These are phyloP conservation scores for Neonectria sp. DNA, from an alignment of 2,329 filamentous ascomycete species.

Conservation along the genomic window DNA sequence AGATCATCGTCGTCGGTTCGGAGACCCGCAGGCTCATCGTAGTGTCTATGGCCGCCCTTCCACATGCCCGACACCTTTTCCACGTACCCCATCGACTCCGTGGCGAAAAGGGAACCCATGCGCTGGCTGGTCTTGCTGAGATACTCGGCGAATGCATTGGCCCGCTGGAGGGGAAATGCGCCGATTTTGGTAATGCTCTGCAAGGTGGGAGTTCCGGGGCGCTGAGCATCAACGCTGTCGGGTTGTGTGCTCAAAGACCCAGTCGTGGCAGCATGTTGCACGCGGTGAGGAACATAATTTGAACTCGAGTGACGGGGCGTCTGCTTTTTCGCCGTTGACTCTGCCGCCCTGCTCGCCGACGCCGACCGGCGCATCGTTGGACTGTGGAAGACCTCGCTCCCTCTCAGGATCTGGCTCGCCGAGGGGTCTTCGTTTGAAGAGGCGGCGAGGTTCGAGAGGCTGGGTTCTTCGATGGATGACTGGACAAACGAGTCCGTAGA, in stretches of 20 bases:
- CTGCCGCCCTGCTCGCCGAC: slow-evolving; percentile 54
- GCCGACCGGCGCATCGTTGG: slow-evolving; percentile 75
- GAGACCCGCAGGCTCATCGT: slow-evolving; percentile 73
- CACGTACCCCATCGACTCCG: slow-evolving; percentile 95
- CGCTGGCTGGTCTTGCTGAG: slow-evolving; percentile 83
- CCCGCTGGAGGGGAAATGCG: slow-evolving; percentile 85
- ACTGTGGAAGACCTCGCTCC: slow-evolving; percentile 90
- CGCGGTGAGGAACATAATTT: slow-evolving; percentile 21
- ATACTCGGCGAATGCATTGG: slow-evolving; percentile 86
- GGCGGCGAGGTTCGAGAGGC: slow-evolving; percentile 77
- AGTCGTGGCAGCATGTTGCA: slow-evolving; percentile 57
- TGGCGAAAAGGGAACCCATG: slow-evolving; percentile 87
- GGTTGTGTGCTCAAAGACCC: slow-evolving; percentile 50
- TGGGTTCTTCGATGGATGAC: slow-evolving; percentile 80
- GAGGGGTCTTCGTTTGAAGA: slow-evolving; percentile 85
- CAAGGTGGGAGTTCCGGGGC: slow-evolving; percentile 59
- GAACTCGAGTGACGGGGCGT: slow-evolving; percentile 37
- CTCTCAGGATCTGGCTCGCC: slow-evolving; percentile 89
- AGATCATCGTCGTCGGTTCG: slow-evolving; percentile 69
- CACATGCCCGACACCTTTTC: slow-evolving; percentile 98
- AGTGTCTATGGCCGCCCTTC: slow-evolving; percentile 92
- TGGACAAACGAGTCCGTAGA: slow-evolving; percentile 81
- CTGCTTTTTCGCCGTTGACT: slow-evolving; percentile 25
- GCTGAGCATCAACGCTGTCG: slow-evolving; percentile 35
- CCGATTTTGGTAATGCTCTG: slow-evolving; percentile 73